Evolutionary conservation across 2,329 filamentous ascomycete species (phyloP), one percentile per base, ranked within the genome.

Genomic region (Cyanodermella asteris): DNA sequence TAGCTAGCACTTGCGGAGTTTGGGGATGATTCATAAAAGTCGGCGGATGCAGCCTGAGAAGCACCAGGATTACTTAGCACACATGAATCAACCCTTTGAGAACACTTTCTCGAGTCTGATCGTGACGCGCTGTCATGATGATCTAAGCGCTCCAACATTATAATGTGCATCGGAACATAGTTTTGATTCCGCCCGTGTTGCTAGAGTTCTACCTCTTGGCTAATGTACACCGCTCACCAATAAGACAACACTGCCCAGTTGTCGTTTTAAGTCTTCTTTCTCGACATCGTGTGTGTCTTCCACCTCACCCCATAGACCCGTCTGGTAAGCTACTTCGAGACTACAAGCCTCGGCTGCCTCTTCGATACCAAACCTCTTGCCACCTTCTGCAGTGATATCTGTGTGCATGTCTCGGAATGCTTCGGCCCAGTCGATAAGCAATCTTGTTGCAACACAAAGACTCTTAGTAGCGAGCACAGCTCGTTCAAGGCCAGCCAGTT

Each of bases 211-310:
- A n/a, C n/a, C n/a, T n/a, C n/a, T n/a, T n/a, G n/a, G n/a, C n/a
- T n/a, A n/a, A n/a, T n/a, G n/a, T n/a, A n/a, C n/a, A n/a, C 74
- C 74, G 28, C 66, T 71, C 7, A 93, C 74, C 24, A 94, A 52
- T 40, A 94, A 44, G 10, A 91, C 61, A 7, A 80, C 76, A 44
- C 80, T 90, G 9, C 84, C 87, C 31, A 94, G 53, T 52, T 94
- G 87, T 40, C 84, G 63, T 43, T 68, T 64, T 35, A 94, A 38
- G 48, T 97, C 87, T 49, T 91, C 84, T 47, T 72, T 76, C 40
- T 91, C 75, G 1, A 97, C 87, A 55, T 97, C 87, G 50, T 97
- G 87, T 15, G 82, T 91, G 49, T 97, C 82, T 47, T 97, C 87
- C 1, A 97, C 87, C 56, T 91, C 82, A 6, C 87, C 87, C 84